These are phyloP conservation scores for Bruguiera parviflora DNA, from an alignment of 345 rosid species.

Conservation along the genomic window DNA sequence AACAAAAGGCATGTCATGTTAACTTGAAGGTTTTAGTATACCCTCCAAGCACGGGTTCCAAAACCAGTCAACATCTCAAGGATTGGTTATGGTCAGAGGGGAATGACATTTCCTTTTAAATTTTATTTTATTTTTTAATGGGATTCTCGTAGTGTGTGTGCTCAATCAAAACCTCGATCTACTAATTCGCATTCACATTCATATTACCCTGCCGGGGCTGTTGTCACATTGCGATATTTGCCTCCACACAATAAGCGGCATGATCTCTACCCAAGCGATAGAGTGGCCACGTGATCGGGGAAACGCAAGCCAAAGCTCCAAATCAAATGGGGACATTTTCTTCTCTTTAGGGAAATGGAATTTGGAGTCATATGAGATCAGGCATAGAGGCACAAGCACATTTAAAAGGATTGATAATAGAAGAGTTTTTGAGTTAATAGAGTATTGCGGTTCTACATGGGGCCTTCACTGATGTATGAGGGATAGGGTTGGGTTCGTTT, in stretches of 20 bases:
- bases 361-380: too few species aligned
- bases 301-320: not conserved
- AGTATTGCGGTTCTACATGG: too few species aligned
- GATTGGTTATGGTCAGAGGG: conserved; percentile 4
- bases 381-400: too few species aligned
- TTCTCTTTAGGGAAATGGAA: too few species aligned
- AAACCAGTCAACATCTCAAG: conserved; percentile 16
- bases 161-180: conserved; percentile 3
- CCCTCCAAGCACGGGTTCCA: conserved; percentile 22
- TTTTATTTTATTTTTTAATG: not conserved
- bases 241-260: conserved; percentile 7
- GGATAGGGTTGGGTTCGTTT: too few species aligned
- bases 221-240: conserved; percentile 10
- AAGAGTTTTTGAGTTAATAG: too few species aligned
- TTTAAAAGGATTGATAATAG: too few species aligned
- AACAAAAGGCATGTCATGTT: conserved; percentile 23
- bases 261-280: not conserved
- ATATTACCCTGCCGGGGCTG: not conserved
- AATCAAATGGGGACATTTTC: too few species aligned
- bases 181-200: not conserved
- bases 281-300: not conserved
- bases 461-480: too few species aligned
- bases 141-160: not conserved
- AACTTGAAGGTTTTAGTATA: conserved; percentile 2
- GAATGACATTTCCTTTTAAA: not conserved